These are phyloP conservation scores for Cardamine occulta DNA, from an alignment of 345 rosid genomes.

Conservation along the genomic window DNA sequence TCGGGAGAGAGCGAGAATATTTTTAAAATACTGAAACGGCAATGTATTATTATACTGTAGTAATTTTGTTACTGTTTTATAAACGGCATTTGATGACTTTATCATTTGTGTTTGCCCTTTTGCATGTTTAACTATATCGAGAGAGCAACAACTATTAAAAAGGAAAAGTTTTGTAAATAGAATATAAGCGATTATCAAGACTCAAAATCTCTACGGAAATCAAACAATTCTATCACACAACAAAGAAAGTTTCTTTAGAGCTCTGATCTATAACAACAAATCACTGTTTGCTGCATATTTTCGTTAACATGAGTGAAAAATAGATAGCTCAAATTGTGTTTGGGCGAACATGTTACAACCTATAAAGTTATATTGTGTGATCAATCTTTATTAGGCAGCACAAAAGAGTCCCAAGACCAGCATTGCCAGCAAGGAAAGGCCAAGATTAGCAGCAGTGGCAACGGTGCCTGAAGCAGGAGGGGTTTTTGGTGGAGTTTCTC, in stretches of 20 bases:
- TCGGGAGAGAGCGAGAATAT: slow-evolving; percentile 27
- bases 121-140: slow-evolving; percentile 13
- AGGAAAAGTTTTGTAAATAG: slow-evolving; percentile 2
- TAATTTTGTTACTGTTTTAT: slow-evolving; percentile 10
- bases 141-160: slow-evolving; percentile 18
- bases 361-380: slow-evolving; percentile 12
- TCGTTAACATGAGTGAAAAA: slow-evolving; percentile 16
- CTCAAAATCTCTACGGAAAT: slow-evolving; percentile 30
- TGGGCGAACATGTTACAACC: slow-evolving; percentile 27
- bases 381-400: slow-evolving; percentile 14
- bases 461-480: slow-evolving; percentile 43
- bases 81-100: slow-evolving; percentile 17
- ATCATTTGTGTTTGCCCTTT: slow-evolving; percentile 24
- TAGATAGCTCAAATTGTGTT: slow-evolving; percentile 21
- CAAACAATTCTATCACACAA: slow-evolving; percentile 24
- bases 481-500: slow-evolving; percentile 27
- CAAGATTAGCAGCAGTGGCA: slow-evolving; percentile 41
- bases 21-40: slow-evolving; percentile 11
- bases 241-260: slow-evolving; percentile 23
- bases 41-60: slow-evolving; percentile 17
- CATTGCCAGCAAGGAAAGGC: slow-evolving; percentile 46
- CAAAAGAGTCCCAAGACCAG: slow-evolving; percentile 40
- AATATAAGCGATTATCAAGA: slow-evolving; percentile 20
- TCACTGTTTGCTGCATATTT: slow-evolving; percentile 26
- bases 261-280: slow-evolving; percentile 31